These are phyloP conservation scores for Colletotrichum falcatum DNA, from an alignment of 2,329 filamentous ascomycete species.

Conservation along the genomic window DNA sequence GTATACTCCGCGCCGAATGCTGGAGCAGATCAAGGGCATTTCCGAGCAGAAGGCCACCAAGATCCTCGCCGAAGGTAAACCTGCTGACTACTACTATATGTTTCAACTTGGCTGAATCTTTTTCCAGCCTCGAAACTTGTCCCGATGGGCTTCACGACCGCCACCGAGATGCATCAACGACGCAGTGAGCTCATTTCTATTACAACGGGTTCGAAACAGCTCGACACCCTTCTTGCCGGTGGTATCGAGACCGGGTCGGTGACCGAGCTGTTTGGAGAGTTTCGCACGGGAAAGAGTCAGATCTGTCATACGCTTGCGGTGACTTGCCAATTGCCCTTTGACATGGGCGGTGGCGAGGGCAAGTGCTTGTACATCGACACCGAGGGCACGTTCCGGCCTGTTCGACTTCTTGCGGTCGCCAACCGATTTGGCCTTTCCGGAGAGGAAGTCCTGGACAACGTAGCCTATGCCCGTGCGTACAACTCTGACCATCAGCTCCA, in stretches of 20 bases:
- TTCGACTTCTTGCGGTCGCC: slow-evolving; percentile 89
- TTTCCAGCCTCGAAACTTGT: slow-evolving; percentile 88
- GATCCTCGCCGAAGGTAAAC: slow-evolving; percentile 85
- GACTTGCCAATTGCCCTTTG: slow-evolving; percentile 96
- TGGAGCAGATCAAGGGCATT: slow-evolving; percentile 98
- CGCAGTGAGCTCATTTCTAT: slow-evolving; percentile 98
- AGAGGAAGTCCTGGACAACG: slow-evolving; percentile 97
- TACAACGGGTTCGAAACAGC: slow-evolving; percentile 96
- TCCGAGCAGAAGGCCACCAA: slow-evolving; percentile 97
- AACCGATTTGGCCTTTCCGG: slow-evolving; percentile 95
- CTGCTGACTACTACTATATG: slow-evolving; percentile 39
- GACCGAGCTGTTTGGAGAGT: slow-evolving; percentile 98
- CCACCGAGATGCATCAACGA: slow-evolving; percentile 98
- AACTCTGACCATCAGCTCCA: slow-evolving; percentile 98
- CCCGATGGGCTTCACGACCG: slow-evolving; percentile 98
- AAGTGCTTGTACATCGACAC: slow-evolving; percentile 99
- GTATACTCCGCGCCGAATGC: slow-evolving; percentile 83
- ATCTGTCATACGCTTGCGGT: slow-evolving; percentile 99
- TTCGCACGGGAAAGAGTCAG: slow-evolving; percentile 97
- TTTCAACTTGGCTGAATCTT: background rate
- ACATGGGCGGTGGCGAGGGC: slow-evolving; percentile 98
- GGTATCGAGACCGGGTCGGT: slow-evolving; percentile 98
- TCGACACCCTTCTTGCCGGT: slow-evolving; percentile 93
- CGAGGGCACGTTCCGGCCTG: slow-evolving; percentile 95
- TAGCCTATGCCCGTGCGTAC: slow-evolving; percentile 97